Evolutionary conservation across 2,329 filamentous ascomycete species (phyloP).

Genomic region (Leptographium flavum): DNA sequence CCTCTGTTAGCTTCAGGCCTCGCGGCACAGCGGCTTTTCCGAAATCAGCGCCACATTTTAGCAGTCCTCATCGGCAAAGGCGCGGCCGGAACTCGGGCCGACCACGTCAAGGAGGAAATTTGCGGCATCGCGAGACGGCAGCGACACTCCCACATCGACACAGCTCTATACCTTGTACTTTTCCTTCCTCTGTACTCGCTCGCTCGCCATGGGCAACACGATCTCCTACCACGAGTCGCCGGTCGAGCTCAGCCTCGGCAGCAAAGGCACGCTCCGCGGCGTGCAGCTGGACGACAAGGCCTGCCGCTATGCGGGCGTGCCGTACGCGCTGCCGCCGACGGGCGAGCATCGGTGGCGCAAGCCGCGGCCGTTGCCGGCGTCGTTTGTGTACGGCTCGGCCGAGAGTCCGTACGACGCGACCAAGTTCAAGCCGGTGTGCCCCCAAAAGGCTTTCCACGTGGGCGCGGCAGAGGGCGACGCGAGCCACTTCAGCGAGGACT

Average conservation of each 20-base stretch:
- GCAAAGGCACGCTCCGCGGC: background rate
- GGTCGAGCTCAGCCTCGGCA: background rate
- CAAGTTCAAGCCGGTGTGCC: background rate
- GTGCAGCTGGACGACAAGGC: background rate
- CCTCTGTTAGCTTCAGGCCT: no score
- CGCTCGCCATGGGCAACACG: background rate
- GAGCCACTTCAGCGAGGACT: slow-evolving; percentile 16
- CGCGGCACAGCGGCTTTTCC: no score
- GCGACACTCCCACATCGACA: no score
- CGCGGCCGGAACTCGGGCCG: no score
- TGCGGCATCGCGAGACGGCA: no score
- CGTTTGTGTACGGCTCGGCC: background rate
- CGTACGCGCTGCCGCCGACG: background rate
- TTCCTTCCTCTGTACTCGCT: no score
- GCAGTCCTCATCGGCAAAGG: no score
- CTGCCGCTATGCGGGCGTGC: background rate
- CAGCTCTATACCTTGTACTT: no score
- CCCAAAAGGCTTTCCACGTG: background rate
- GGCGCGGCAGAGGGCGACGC: background rate
- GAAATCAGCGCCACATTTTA: no score
- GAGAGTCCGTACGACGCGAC: background rate
- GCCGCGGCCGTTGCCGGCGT: background rate
- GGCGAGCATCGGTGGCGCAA: background rate
- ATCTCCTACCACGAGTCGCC: background rate
- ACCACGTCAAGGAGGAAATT: background rate